These are phyloP conservation scores for Colletotrichum tropicale DNA, from an alignment of 2,329 filamentous ascomycete genomes.

Conservation along the genomic window DNA sequence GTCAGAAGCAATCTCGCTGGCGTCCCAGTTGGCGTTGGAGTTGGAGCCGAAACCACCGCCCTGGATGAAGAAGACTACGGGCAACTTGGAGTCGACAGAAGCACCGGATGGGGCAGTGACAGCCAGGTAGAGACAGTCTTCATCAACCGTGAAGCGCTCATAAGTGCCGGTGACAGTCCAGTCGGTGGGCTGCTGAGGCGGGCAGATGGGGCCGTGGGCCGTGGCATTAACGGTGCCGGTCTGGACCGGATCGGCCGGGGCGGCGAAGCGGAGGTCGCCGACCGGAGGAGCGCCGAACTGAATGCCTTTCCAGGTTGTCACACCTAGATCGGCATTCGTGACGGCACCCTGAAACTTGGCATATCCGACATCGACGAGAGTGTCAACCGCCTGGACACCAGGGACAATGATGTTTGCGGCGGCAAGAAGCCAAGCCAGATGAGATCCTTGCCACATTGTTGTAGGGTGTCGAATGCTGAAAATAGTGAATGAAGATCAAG, in stretches of 20 bases:
- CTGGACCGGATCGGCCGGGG: slow-evolving; percentile 60
- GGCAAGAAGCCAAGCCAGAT: neutral
- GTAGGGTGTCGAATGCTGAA: neutral
- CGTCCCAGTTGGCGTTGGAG: slow-evolving; percentile 59
- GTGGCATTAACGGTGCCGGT: slow-evolving; percentile 55
- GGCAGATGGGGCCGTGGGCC: slow-evolving; percentile 27
- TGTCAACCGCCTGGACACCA: slow-evolving; percentile 23
- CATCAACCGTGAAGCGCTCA: slow-evolving; percentile 38
- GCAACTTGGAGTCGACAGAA: slow-evolving; percentile 55
- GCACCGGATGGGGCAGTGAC: slow-evolving; percentile 64
- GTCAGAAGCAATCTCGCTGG: slow-evolving; percentile 62
- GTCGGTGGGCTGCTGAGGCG: slow-evolving; percentile 30
- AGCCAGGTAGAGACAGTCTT: slow-evolving; percentile 75
- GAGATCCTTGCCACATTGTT: neutral
- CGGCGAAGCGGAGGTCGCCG: slow-evolving; percentile 68
- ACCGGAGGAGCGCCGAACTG: slow-evolving; percentile 75
- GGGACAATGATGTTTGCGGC: neutral
- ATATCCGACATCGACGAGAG: slow-evolving; percentile 68
- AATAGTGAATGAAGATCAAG: neutral
- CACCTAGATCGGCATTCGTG: slow-evolving; percentile 46
- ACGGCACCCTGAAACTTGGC: slow-evolving; percentile 64
- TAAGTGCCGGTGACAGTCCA: slow-evolving; percentile 12
- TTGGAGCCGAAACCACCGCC: slow-evolving; percentile 65
- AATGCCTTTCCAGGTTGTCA: slow-evolving; percentile 77
- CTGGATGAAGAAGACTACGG: slow-evolving; percentile 66